A percentile compares a stretch with the other conserved stretches of the same genome.
phyloP scores from a whole-genome alignment of 192 early-diverging fungal genomes.

The Coemansia sp. region DNA sequence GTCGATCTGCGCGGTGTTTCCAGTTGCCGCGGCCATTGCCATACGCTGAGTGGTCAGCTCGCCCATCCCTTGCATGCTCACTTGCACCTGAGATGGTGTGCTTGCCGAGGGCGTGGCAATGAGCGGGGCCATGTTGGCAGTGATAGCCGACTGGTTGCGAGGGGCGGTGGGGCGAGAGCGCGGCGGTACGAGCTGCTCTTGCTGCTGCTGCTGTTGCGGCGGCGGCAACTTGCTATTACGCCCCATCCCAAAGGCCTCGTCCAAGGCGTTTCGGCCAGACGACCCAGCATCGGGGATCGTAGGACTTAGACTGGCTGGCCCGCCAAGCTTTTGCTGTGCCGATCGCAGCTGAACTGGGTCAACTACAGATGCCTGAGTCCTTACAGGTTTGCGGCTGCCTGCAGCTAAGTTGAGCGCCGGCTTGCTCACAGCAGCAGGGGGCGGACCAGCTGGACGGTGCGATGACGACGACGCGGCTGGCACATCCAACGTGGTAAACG shows the following conservation, averaged over 20 bases:
- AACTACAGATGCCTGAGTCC: conserved; percentile 30
- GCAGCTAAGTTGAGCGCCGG: conserved; percentile 41
- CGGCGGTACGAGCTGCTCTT: conserved; percentile 16
- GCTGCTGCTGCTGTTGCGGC: background rate
- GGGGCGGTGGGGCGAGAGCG: conserved; percentile 29
- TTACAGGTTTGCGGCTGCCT: conserved; percentile 31
- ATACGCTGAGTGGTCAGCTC: conserved; percentile 39
- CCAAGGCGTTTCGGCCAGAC: conserved; percentile 19
- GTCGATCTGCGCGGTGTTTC: conserved; percentile 45
- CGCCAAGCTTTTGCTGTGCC: conserved; percentile 38
- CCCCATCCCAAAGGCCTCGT: conserved; percentile 26
- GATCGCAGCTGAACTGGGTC: conserved; percentile 50
- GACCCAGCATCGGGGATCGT: background rate
- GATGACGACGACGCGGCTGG: background rate
- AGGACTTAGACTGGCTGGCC: conserved; percentile 8
- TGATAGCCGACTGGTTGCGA: conserved; percentile 8
- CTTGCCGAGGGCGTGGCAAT: background rate
- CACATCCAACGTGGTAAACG: conserved; percentile 22
- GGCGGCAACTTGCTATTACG: background rate
- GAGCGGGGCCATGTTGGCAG: background rate
- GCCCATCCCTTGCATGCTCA: conserved; percentile 8
- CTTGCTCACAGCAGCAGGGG: conserved; percentile 1
- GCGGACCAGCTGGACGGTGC: background rate
- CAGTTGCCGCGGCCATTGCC: conserved; percentile 45
- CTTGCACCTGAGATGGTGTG: background rate